phyloP scores from a whole-genome alignment of 2,329 filamentous ascomycete genomes.

The Pochonia chlamydosporia region DNA sequence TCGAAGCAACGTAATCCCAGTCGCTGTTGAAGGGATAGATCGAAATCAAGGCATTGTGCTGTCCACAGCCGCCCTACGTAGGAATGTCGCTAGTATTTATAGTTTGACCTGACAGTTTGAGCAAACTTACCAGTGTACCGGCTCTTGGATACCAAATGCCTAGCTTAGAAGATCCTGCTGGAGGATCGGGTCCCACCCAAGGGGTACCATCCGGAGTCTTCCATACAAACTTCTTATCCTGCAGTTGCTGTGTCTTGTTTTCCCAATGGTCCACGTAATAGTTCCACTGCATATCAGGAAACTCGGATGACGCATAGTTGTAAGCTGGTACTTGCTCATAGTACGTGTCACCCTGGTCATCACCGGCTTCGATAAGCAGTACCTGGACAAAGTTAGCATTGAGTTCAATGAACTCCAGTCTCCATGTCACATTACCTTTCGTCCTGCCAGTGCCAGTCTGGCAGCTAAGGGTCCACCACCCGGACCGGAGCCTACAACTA shows the following conservation, averaged over 20 bases:
- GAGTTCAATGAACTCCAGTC: no score
- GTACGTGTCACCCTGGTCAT: slow-evolving; percentile 44
- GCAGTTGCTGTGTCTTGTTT: no score
- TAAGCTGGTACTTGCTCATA: slow-evolving; percentile 49
- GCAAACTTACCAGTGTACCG: slow-evolving; percentile 41
- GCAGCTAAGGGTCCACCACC: slow-evolving; percentile 54
- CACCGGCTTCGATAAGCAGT: slow-evolving; percentile 56
- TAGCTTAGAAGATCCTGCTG: no score
- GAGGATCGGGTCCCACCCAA: slow-evolving; percentile 43
- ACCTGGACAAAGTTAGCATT: no score
- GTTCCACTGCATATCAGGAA: no score
- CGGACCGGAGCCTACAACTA: slow-evolving; percentile 58
- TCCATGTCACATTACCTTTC: no score
- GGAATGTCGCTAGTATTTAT: slow-evolving; percentile 37
- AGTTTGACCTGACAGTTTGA: slow-evolving; percentile 31
- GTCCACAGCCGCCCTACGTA: slow-evolving; percentile 46
- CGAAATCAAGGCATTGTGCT: slow-evolving; percentile 56
- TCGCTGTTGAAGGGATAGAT: slow-evolving; percentile 54
- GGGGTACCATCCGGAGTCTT: slow-evolving; percentile 60
- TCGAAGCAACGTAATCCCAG: slow-evolving; percentile 48
- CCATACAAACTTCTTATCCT: slow-evolving; percentile 52
- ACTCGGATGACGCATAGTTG: slow-evolving; percentile 22
- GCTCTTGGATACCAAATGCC: slow-evolving; percentile 51
- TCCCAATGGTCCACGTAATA: no score
- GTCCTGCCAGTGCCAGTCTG: slow-evolving; percentile 52